Percentiles rank a stretch among this genome's conserved stretches.
These are phyloP conservation scores for Nadsonia commutata DNA, from an alignment of 1,139 yeast genomes.

Conservation along the genomic window DNA sequence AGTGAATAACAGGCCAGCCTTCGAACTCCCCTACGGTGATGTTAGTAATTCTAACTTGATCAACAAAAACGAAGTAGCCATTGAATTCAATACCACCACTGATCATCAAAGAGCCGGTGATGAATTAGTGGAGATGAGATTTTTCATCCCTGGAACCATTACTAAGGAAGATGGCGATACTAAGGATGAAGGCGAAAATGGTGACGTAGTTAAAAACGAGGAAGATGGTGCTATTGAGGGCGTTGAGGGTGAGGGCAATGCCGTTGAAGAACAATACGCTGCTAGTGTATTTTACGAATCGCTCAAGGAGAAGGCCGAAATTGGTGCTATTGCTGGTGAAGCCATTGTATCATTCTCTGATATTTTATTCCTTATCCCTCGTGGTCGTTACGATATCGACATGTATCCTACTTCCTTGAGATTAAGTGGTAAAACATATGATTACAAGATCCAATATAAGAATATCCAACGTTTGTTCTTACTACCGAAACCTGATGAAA, in stretches of 20 bases:
- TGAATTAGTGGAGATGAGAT: slow-evolving; percentile 86
- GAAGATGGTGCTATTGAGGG: slow-evolving; percentile 20
- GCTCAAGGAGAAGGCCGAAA: slow-evolving; percentile 86
- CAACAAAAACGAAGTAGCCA: slow-evolving; percentile 84
- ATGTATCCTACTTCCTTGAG: slow-evolving; percentile 82
- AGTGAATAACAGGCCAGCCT: slow-evolving; percentile 77
- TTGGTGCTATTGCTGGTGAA: slow-evolving; percentile 91
- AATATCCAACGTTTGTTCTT: slow-evolving; percentile 85
- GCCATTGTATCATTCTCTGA: slow-evolving; percentile 93
- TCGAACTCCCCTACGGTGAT: slow-evolving; percentile 73
- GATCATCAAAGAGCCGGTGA: slow-evolving; percentile 68
- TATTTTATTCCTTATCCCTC: slow-evolving; percentile 81
- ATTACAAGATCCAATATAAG: slow-evolving; percentile 83
- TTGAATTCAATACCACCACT: slow-evolving; percentile 57
- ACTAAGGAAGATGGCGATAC: slow-evolving; percentile 29
- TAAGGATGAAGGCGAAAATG: slow-evolving; percentile 11
- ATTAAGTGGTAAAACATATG: slow-evolving; percentile 93
- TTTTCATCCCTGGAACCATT: slow-evolving; percentile 76
- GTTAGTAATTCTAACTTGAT: slow-evolving; percentile 83
- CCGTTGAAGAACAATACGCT: slow-evolving; percentile 49
- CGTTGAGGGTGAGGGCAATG: slow-evolving; percentile 29
- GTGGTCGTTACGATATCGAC: slow-evolving; percentile 94
- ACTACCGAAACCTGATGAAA: slow-evolving; percentile 86
- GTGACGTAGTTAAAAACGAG: slow-evolving; percentile 12
- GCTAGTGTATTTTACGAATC: slow-evolving; percentile 84